Evolutionary conservation across 169 alveolate genomes (phyloP).

Genomic region (Plasmodium gallinaceum): DNA sequence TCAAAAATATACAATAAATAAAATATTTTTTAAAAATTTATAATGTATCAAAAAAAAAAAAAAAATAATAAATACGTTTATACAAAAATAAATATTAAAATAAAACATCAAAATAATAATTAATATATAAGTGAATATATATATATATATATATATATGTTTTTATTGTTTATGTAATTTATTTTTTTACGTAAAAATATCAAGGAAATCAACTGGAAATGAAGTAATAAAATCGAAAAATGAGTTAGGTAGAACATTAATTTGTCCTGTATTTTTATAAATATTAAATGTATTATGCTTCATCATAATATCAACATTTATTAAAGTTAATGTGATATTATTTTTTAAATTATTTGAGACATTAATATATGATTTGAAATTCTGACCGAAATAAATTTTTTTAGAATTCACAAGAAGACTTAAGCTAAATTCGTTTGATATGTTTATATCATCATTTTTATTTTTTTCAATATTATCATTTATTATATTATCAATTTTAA

Average conservation of each 20-base stretch:
- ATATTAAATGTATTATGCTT: constrained; percentile 41
- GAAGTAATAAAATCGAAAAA: constrained; percentile 43
- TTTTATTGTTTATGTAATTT: constrained; percentile 6
- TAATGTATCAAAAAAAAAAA: neutral
- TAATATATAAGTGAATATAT: neutral
- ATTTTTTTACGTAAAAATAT: constrained; percentile 37
- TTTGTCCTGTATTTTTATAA: constrained; percentile 26
- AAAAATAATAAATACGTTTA: neutral
- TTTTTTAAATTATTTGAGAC: constrained; percentile 62
- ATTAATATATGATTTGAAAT: constrained; percentile 43
- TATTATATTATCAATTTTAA: constrained; percentile 39
- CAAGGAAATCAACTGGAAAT: constrained; percentile 37
- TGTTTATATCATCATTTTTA: constrained; percentile 25
- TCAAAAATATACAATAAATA: neutral
- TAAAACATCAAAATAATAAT: neutral
- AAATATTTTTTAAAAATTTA: neutral
- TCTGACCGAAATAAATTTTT: constrained; percentile 51
- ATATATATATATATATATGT: constrained; percentile 4
- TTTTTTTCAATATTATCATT: constrained; percentile 33
- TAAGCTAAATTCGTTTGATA: constrained; percentile 63
- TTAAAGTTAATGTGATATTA: constrained; percentile 34
- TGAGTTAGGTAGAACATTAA: constrained; percentile 17
- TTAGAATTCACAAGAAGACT: constrained; percentile 51
- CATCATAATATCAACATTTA: constrained; percentile 43
- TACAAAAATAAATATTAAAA: neutral